Percentiles rank a stretch among this genome's conserved stretches.
These are phyloP conservation scores for Scenedesmus sp. DNA, from an alignment of 163 green algal genomes.

Conservation along the genomic window DNA sequence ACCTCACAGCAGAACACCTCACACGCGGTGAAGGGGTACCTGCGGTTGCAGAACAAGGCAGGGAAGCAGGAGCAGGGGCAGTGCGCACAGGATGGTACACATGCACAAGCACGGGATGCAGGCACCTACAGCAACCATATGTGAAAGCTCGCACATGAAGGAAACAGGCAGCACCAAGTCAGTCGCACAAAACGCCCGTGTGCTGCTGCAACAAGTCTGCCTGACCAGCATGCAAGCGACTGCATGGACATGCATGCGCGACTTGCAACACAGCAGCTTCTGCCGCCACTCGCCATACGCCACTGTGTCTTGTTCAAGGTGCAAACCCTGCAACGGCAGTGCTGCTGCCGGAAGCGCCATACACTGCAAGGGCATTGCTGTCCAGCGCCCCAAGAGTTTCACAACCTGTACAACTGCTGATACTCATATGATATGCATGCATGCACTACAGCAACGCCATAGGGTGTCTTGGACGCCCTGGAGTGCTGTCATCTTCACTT, in stretches of 20 bases:
- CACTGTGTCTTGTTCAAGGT: background rate
- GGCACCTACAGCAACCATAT: background rate
- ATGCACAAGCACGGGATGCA: background rate
- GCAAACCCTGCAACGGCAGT: background rate
- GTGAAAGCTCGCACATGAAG: background rate
- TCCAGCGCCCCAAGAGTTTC: background rate
- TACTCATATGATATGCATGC: background rate
- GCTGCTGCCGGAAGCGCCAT: background rate
- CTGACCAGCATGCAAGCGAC: background rate
- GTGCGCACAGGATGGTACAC: background rate
- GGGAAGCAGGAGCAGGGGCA: background rate
- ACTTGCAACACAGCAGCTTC: background rate
- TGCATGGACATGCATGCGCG: background rate
- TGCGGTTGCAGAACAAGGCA: conserved; percentile 56
- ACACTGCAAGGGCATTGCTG: background rate
- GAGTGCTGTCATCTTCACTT: background rate
- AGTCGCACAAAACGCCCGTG: background rate
- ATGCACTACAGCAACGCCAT: background rate
- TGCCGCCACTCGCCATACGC: background rate
- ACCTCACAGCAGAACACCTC: conserved; percentile 99
- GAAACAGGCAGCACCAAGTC: background rate
- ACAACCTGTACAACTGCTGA: background rate
- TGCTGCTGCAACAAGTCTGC: too few species aligned
- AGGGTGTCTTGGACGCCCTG: background rate
- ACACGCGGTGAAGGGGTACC: conserved; percentile 96